Base-by-base conservation (phyloP, 345 rosid species). In the Mercurialis annua region DNA sequence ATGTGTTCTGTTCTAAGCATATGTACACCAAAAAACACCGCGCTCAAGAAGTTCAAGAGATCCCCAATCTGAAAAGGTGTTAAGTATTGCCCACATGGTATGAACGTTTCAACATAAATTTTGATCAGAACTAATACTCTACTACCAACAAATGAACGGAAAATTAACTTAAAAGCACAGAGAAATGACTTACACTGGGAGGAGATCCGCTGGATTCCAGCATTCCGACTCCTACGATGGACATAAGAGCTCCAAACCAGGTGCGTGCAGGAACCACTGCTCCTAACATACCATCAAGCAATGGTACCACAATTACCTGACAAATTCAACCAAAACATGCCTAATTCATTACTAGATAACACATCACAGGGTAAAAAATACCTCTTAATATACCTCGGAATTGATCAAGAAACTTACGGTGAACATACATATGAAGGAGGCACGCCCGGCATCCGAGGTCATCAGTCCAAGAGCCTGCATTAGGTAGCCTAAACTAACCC, bases 241-340 rank as follows among this genome's bases (percentile, higher is more conserved):
- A 84, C 84, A 85, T 75, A 18, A 83, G 48, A 56, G 82, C 83
- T 58, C 90, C 86, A 83, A 81, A 78, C 87, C 91, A 88, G 7
- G 87, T 81, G n/a, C 67, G 72, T 7, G 85, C 73, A 68, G 86
- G 89, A 72, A 84, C 59, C 55, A 80, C 66, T 44, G 90, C 80
- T 75, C 94, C 94, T 61, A 88, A 70, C 87, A 88, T 78, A 65
- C 89, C 86, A 75, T 84, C 89, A 51, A 88, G 85, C 76, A 84
- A 62, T 3, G 94, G 94, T 72, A 84, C 94, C 78, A 86, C 77
- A 69, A 86, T 78, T 24, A 88, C 83, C 89, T 88, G 76, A 62
- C 62, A 70, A 66, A 69, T 70, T 49, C 67, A 62, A 44, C 64
- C 63, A 76, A 59, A 66, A 59, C 26, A 59, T 18, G 9, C 66